A percentile compares a stretch with the other conserved stretches of the same genome.
Conservation (phyloP, 208 protist species). For the Leishmania tropica region DNA sequence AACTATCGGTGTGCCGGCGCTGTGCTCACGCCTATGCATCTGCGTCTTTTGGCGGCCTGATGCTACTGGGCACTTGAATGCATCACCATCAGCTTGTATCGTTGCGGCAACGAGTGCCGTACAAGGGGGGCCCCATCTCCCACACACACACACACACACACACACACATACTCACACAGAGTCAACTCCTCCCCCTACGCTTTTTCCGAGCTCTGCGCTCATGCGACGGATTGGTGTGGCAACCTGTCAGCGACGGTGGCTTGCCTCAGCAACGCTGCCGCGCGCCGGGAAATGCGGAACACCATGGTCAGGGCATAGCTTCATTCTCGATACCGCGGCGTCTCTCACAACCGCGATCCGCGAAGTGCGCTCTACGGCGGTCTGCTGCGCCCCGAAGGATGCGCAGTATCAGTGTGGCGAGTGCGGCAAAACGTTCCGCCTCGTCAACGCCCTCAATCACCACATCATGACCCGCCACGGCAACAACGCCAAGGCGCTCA, state of each 20-base stretch:
- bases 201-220: not conserved
- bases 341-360: slow-evolving; percentile 4
- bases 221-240: slow-evolving; percentile 4
- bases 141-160: not conserved
- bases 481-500: slow-evolving; percentile 68
- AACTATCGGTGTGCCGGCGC: not conserved
- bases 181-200: not conserved
- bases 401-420: slow-evolving; percentile 75
- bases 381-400: slow-evolving; percentile 15
- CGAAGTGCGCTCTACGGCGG: slow-evolving; percentile 25
- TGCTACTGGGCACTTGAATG: not conserved
- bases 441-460: slow-evolving; percentile 88
- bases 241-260: slow-evolving; percentile 14
- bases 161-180: not conserved
- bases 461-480: slow-evolving; percentile 90
- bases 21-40: not conserved
- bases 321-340: not conserved
- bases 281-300: not conserved
- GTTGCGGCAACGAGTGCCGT: not conserved
- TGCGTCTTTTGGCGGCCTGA: not conserved
- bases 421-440: slow-evolving; percentile 85
- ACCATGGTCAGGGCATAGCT: not conserved
- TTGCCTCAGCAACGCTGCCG: not conserved
- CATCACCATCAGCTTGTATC: not conserved
- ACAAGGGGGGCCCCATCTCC: not conserved